Base-by-base conservation (phyloP, 805 yeast species). In the Vanderwaltozyma polyspora region DNA sequence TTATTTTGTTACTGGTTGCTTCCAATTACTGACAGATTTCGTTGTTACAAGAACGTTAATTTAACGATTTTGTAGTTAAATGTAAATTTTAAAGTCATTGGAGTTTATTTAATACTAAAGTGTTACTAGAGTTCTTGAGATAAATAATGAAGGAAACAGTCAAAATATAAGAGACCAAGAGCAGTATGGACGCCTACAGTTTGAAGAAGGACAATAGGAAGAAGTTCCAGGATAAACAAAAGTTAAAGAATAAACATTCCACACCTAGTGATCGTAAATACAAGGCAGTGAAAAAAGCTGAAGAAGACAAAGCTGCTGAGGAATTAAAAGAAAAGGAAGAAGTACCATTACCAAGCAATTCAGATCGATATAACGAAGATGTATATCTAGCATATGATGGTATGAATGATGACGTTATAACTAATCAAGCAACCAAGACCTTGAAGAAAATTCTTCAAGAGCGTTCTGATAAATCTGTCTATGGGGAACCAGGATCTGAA, bases 201-300 rank as follows among this genome's bases (percentile, higher is more conserved):
- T 31, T 60, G 21, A 64, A 64, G 48, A 44, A 51, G 25, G 68
- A 63, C 40, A 63, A 63, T 39, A 46, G 68, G 9, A 62, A 59
- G 52, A 61, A 59, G 46, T 64, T 61, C 38, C 63, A 57, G 35
- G 68, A 64, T 35, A 63, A 62, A 39, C 53, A 59, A 21, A 56
- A 52, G 33, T 51, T 61, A 10, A 64, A 64, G 36, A 46, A 60
- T 4, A 57, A 51, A 15, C 68, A 64, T 44, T 53, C 51, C 1
- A 58, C 59, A 32, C 62, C 55, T 36, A 60, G 57, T 44, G 64
- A 48, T 41, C 53, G 44, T 42, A 63, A 54, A 49, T 63, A 56
- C 37, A 42, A 46, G 5, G 45, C 52, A 11, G 25, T 51, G 19
- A 49, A 49, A 28, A 44, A 40, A 13, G 33, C 29, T 13, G 39